phyloP scores from a whole-genome alignment of 768 basidiomycete species.

The Kondoa subrosea region DNA sequence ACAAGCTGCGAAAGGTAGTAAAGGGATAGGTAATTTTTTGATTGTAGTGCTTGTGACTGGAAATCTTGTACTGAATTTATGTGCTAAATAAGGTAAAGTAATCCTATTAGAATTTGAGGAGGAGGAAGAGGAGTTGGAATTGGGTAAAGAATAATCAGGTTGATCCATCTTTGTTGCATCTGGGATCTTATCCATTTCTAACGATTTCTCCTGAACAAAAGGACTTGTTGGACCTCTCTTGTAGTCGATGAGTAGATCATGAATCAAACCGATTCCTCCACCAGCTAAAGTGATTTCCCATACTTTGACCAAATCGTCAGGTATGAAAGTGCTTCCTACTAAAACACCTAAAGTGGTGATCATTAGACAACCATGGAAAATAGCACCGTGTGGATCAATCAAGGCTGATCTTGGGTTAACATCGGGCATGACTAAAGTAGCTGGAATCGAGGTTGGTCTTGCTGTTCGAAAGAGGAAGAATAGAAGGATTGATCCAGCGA shows the following conservation, averaged over 20 bases:
- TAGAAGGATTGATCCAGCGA: conserved; percentile 42
- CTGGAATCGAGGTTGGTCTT: conserved; percentile 19
- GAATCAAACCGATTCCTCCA: conserved; percentile 50
- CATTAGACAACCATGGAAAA: conserved; percentile 54
- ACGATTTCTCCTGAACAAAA: background rate
- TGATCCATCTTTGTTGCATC: background rate
- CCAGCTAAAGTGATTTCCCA: conserved; percentile 75
- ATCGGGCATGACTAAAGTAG: conserved; percentile 26
- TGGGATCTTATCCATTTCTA: background rate
- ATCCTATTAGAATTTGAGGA: background rate
- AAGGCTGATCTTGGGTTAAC: conserved; percentile 45
- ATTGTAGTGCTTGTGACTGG: conserved; percentile 17
- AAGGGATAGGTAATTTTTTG: conserved; percentile 52
- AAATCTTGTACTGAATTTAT: conserved; percentile 1
- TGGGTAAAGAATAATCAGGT: background rate
- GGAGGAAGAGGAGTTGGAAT: background rate
- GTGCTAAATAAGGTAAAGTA: conserved; percentile 2
- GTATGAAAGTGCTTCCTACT: conserved; percentile 48
- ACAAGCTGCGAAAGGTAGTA: conserved; percentile 80
- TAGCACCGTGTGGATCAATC: conserved; percentile 54
- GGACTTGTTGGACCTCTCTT: background rate
- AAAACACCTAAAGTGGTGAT: conserved; percentile 51
- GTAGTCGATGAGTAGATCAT: conserved; percentile 41
- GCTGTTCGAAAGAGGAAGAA: conserved; percentile 26
- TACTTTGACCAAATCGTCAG: conserved; percentile 42